Evolutionary conservation across 768 basidiomycete species (phyloP).

Genomic region (Hygrophoropsis aurantiaca): DNA sequence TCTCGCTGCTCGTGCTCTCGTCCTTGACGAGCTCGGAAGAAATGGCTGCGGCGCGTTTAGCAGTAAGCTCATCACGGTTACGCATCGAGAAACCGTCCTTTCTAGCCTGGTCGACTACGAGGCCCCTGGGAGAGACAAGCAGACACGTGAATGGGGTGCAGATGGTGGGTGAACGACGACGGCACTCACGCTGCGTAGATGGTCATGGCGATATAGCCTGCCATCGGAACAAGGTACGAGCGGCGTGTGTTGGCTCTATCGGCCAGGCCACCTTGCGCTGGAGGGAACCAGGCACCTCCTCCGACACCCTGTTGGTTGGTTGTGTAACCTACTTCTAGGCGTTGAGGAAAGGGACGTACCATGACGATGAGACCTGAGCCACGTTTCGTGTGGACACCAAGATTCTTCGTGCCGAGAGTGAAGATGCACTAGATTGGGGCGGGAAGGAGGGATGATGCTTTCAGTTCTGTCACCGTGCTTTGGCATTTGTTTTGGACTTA

Average conservation of each 20-base stretch:
- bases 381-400: slow-evolving; percentile 58
- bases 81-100: slow-evolving; percentile 51
- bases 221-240: slow-evolving; percentile 61
- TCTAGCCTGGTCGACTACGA: slow-evolving; percentile 50
- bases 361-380: slow-evolving; percentile 67
- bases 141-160: slow-evolving; percentile 1
- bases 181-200: slow-evolving; percentile 53
- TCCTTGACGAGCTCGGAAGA: background rate
- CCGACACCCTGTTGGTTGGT: slow-evolving; percentile 54
- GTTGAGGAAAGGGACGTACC: slow-evolving; percentile 38
- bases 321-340: too few species aligned
- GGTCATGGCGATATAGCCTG: slow-evolving; percentile 59
- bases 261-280: slow-evolving; percentile 57
- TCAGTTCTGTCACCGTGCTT: background rate
- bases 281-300: slow-evolving; percentile 69
- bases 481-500: slow-evolving; percentile 22
- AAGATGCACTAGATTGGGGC: slow-evolving; percentile 47
- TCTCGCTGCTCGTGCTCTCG: slow-evolving; percentile 1
- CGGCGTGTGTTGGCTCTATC: slow-evolving; percentile 47
- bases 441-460: background rate
- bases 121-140: slow-evolving; percentile 37
- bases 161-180: background rate
- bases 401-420: slow-evolving; percentile 63
- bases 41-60: slow-evolving; percentile 12
- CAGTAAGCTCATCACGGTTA: slow-evolving; percentile 42